Evolutionary conservation across 208 protist species (phyloP).

Genomic region (Trypanosoma melophagium): DNA sequence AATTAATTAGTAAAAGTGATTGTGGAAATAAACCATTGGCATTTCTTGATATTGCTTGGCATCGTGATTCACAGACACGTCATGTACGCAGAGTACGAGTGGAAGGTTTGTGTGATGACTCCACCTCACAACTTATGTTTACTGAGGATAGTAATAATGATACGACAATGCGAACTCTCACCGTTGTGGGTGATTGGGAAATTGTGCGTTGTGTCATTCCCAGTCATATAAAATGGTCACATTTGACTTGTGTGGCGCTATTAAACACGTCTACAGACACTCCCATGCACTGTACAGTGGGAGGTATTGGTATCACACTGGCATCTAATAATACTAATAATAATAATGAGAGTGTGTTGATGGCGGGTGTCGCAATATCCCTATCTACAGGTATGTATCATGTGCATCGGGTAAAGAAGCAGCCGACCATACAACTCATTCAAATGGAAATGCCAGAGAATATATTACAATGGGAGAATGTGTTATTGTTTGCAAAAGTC

Average conservation of each 20-base stretch:
- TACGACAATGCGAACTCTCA: neutral
- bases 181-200: constrained; percentile 17
- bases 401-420: constrained; percentile 17
- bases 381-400: neutral
- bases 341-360: constrained; percentile 18
- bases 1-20: neutral
- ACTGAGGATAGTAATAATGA: neutral
- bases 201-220: constrained; percentile 30
- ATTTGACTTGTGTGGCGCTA: constrained; percentile 28
- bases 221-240: neutral
- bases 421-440: constrained; percentile 26
- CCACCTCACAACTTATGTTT: constrained; percentile 11
- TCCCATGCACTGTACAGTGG: constrained; percentile 37
- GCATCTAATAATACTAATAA: neutral
- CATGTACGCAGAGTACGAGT: constrained; percentile 6
- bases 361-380: constrained; percentile 6
- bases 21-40: constrained; percentile 4
- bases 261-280: constrained; percentile 23
- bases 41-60: constrained; percentile 29
- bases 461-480: constrained; percentile 9
- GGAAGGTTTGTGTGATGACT: constrained; percentile 8
- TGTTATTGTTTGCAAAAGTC: constrained; percentile 38
- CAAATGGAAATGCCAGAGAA: constrained; percentile 21
- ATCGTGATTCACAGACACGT: neutral
- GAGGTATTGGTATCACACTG: constrained; percentile 32